Percentiles rank a stretch among this genome's conserved stretches.
Evolutionary conservation across 441 rosid species (phyloP).

Genomic region (Adansonia rubrostipa): DNA sequence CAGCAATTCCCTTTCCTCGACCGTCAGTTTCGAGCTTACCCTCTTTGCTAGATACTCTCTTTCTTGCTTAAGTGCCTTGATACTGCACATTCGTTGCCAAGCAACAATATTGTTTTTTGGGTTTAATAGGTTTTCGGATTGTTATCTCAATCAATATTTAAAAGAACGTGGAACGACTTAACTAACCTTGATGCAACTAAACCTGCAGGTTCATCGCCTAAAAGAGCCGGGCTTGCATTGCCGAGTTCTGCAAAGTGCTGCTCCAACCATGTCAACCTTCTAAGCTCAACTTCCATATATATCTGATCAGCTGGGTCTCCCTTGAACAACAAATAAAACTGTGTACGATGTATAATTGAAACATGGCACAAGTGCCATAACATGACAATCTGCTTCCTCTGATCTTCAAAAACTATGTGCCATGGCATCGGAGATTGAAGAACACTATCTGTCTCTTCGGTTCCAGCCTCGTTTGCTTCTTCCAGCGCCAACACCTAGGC

Average conservation of each 20-base stretch:
- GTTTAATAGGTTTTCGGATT: conserved; percentile 36
- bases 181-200: conserved; percentile 78
- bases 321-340: conserved; percentile 74
- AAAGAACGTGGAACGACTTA: neutral
- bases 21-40: conserved; percentile 70
- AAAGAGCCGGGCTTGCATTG: conserved; percentile 89
- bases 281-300: conserved; percentile 91
- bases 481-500: conserved; percentile 82
- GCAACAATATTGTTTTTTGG: conserved; percentile 19
- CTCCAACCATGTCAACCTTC: conserved; percentile 87
- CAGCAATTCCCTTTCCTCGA: conserved; percentile 76
- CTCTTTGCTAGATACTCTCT: conserved; percentile 83
- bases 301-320: conserved; percentile 88
- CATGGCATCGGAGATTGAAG: conserved; percentile 70
- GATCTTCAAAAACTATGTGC: conserved; percentile 74
- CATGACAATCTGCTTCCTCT: conserved; percentile 86
- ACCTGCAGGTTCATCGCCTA: conserved; percentile 89
- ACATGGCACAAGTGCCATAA: conserved; percentile 96
- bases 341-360: conserved; percentile 81
- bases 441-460: conserved; percentile 38
- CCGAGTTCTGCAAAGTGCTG: conserved; percentile 92
- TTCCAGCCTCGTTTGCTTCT: conserved; percentile 56
- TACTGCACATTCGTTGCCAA: conserved; percentile 45
- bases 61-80: conserved; percentile 83
- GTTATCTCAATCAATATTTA: neutral